A percentile compares a stretch with the other conserved stretches of the same genome.
phyloP scores from a whole-genome alignment of 768 basidiomycete species.

The Antrodiella citrinella region DNA sequence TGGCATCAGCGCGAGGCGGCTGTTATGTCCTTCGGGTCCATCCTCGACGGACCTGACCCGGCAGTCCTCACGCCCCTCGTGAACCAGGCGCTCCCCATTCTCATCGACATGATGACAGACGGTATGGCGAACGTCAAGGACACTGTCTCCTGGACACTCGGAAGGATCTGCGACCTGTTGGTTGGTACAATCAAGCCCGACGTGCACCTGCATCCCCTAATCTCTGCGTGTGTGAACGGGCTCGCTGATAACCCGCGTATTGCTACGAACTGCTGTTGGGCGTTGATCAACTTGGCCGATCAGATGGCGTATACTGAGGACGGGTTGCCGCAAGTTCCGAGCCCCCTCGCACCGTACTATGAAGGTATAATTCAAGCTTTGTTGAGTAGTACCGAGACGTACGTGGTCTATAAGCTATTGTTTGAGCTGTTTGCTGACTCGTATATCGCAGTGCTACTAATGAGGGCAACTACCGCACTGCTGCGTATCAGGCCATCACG shows the following conservation, averaged over 20 bases:
- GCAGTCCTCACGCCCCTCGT: conserved; percentile 82
- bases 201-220: conserved; percentile 74
- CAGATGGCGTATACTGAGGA: conserved; percentile 73
- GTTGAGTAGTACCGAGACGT: conserved; percentile 84
- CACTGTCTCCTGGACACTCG: conserved; percentile 96
- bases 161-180: conserved; percentile 87
- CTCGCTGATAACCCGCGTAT: conserved; percentile 79
- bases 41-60: conserved; percentile 93
- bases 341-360: conserved; percentile 82
- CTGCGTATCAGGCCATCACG: conserved; percentile 93
- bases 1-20: conserved; percentile 97
- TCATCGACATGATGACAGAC: conserved; percentile 95
- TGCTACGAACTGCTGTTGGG: conserved; percentile 92
- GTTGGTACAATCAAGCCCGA: conserved; percentile 84
- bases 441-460: conserved; percentile 52
- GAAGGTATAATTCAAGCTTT: conserved; percentile 81
- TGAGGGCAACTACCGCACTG: conserved; percentile 88
- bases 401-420: conserved; percentile 16
- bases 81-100: conserved; percentile 84
- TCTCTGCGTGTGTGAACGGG: conserved; percentile 77
- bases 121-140: conserved; percentile 83
- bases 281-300: conserved; percentile 90
- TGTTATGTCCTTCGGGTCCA: conserved; percentile 97
- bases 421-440: neutral
- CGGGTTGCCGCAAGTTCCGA: conserved; percentile 42